Conservation (phyloP, 1,284 basidiomycete genomes). For the Salmacisia buchloeana region DNA sequence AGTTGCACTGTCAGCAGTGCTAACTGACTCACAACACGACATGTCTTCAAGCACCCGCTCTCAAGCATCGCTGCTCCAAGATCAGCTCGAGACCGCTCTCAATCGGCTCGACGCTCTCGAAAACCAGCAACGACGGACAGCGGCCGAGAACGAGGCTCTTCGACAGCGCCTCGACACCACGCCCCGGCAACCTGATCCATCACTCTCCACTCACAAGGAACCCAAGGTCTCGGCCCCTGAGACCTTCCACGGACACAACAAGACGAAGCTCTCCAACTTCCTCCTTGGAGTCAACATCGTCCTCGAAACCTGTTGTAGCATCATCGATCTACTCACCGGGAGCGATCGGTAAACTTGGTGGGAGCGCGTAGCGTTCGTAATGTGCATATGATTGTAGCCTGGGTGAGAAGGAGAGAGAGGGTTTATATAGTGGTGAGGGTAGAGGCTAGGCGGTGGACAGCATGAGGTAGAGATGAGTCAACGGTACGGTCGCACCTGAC, state of each 20-base stretch:
- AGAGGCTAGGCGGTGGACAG: no score
- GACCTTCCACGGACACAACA: constrained; percentile 1
- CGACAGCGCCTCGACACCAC: constrained; percentile 1
- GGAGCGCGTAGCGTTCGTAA: no score
- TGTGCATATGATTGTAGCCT: no score
- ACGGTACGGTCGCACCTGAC: no score
- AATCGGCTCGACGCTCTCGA: neutral
- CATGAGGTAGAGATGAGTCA: no score
- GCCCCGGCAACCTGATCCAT: neutral
- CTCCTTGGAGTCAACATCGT: neutral
- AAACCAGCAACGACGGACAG: neutral
- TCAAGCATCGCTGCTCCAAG: neutral
- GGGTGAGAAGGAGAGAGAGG: no score
- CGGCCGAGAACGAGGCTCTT: neutral
- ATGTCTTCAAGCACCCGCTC: neutral
- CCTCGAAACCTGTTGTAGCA: neutral
- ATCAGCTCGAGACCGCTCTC: neutral
- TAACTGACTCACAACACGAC: no score
- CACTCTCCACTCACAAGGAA: neutral
- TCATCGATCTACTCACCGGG: neutral
- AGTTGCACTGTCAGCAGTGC: no score
- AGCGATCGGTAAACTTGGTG: no score
- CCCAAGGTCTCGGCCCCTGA: neutral
- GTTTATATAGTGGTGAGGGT: no score
- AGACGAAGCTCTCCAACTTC: neutral